Conservation (phyloP, 129 eudicot species). For the Erigeron canadensis region DNA sequence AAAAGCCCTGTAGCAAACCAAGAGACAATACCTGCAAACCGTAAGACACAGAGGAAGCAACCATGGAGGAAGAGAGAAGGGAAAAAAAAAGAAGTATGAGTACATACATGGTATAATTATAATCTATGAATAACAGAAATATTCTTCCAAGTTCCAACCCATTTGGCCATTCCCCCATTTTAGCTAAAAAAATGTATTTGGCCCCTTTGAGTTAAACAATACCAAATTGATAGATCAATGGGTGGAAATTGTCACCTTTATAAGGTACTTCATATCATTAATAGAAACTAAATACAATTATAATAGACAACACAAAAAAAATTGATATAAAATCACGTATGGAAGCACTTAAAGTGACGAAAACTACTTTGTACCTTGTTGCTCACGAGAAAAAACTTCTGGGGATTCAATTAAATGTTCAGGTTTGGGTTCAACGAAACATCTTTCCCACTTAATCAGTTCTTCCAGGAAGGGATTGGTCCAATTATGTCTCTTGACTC, state of each 20-base stretch:
- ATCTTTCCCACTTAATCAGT: constrained; percentile 81
- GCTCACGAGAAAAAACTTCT: constrained; percentile 12
- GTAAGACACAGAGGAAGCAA: background rate
- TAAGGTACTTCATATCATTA: too few relatives aligned
- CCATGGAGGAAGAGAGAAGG: too few relatives aligned
- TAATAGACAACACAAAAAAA: background rate
- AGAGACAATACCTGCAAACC: background rate
- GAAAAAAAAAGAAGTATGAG: too few relatives aligned
- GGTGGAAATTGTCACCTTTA: too few relatives aligned
- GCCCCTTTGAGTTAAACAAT: too few relatives aligned
- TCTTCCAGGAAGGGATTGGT: constrained; percentile 50
- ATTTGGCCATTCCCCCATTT: too few relatives aligned
- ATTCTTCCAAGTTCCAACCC: too few relatives aligned
- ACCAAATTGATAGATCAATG: too few relatives aligned
- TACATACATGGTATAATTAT: too few relatives aligned
- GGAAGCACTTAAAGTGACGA: constrained; percentile 21
- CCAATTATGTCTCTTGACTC: constrained; percentile 76
- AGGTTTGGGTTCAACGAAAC: constrained; percentile 56
- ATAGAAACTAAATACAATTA: background rate
- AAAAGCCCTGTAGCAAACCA: constrained; percentile 38
- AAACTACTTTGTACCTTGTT: constrained; percentile 32
- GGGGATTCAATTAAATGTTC: constrained; percentile 35
- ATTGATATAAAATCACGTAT: background rate
- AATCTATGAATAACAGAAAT: too few relatives aligned
- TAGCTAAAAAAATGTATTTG: too few relatives aligned